Base-by-base conservation (phyloP, 2,329 filamentous ascomycete species). In the Aspergillaceae sp. region DNA sequence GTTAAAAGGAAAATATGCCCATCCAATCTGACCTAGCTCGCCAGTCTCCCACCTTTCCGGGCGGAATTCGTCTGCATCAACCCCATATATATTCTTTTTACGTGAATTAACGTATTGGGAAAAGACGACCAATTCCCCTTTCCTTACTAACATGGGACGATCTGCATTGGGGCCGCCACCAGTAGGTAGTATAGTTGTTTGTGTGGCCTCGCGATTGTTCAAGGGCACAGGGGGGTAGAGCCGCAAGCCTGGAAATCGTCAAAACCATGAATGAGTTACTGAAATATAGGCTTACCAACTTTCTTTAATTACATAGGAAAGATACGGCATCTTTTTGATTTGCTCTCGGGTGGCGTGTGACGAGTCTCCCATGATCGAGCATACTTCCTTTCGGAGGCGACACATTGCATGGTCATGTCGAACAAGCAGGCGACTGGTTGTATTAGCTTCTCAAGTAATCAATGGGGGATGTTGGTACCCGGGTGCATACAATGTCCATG, bases 111-210 rank as follows among this genome's bases (percentile, higher is more conserved):
- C 51, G 42, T 65, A 62, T 11, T 55, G 48, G 3, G 47, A 49
- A 43, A 54, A 60, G 1, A 50, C 52, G 9, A 67, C 55, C 0
- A 50, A 40, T 10, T 52, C 51, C 7, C 60, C 60, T 37, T 59
- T 60, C 5, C 49, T 51, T 4, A 66, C 50, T 27, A 59, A 55
- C 6, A 66, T 52, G 7, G 61, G 62, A 2, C 52, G 49, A 2
- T 56, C 47, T 4, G 55, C 57, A 60, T 83, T 76, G 1, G 76
- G 73, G 0, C 83, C 83, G 44, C 82, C 82, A 48, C 83, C 62
- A 5, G 49, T 51, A 8, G 65, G 66, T 45, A 70, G 53, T 3
- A 59, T 61, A 3, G 68, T 70, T 34, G 65, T 66, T 11, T 49
- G 49, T n/a, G 59, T 51, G 3, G 64, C 60, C 9, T 55, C 51